These are phyloP conservation scores for Hypoxylon sp. DNA, from an alignment of 2,329 filamentous ascomycete genomes.

Conservation along the genomic window DNA sequence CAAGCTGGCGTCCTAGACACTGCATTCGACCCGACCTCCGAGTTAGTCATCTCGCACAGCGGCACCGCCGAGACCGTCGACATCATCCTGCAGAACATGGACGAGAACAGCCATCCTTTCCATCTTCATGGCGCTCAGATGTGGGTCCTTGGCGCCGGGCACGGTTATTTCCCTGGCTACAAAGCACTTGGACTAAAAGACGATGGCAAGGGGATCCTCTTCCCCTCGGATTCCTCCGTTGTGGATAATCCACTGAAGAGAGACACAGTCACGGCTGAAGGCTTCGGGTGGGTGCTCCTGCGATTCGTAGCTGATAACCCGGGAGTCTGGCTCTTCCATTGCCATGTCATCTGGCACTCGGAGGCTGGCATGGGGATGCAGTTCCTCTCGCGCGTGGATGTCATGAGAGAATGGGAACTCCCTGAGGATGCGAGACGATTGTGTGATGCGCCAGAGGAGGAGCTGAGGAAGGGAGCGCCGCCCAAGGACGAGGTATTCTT, in stretches of 20 bases:
- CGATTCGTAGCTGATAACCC: slow-evolving; percentile 65
- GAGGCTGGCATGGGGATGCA: slow-evolving; percentile 58
- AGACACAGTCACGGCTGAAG: slow-evolving; percentile 61
- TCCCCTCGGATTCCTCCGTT: slow-evolving; percentile 53
- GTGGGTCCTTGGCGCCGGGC: slow-evolving; percentile 70
- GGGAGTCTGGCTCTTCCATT: slow-evolving; percentile 60
- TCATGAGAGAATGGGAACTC: slow-evolving; percentile 58
- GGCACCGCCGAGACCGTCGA: slow-evolving; percentile 64
- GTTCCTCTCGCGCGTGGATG: slow-evolving; percentile 61
- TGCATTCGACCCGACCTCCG: slow-evolving; percentile 57
- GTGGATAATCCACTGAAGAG: slow-evolving; percentile 61
- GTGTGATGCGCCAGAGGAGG: slow-evolving; percentile 59
- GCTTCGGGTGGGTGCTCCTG: slow-evolving; percentile 64
- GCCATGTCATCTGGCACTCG: slow-evolving; percentile 57
- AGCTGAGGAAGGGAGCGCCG: slow-evolving; percentile 62
- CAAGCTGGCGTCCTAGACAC: slow-evolving; percentile 66
- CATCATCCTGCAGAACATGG: slow-evolving; percentile 72
- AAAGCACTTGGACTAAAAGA: slow-evolving; percentile 52
- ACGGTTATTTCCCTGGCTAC: slow-evolving; percentile 69
- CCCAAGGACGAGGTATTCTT: slow-evolving; percentile 64
- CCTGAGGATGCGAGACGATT: slow-evolving; percentile 61
- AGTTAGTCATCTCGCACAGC: slow-evolving; percentile 69
- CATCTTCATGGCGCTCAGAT: slow-evolving; percentile 75
- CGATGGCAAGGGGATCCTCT: slow-evolving; percentile 53
- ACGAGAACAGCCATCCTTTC: slow-evolving; percentile 73